Evolutionary conservation across 2,329 filamentous ascomycete species (phyloP).

Genomic region (Apiospora pterosperma): DNA sequence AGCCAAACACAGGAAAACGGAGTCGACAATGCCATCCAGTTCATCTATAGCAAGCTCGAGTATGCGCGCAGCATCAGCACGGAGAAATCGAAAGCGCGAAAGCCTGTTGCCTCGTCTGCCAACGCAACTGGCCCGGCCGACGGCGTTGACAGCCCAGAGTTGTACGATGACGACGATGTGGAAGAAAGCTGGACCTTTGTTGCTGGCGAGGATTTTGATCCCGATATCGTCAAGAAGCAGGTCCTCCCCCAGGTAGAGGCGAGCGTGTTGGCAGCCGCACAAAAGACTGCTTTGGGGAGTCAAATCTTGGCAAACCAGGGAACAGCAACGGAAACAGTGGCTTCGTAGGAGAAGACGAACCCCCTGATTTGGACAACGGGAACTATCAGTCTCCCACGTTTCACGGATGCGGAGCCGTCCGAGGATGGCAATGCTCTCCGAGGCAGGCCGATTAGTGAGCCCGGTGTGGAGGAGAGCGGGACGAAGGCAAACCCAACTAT

Average conservation of each 20-base stretch:
- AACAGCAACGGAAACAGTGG: neutral
- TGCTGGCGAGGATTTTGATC: slow-evolving; percentile 45
- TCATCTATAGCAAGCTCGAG: slow-evolving; percentile 90
- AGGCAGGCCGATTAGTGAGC: neutral
- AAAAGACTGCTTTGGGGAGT: neutral
- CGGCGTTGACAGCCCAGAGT: slow-evolving; percentile 38
- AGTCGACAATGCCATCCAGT: slow-evolving; percentile 85
- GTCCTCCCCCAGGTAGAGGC: slow-evolving; percentile 22
- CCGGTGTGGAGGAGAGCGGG: neutral
- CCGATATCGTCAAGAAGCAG: slow-evolving; percentile 27
- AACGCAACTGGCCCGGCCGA: slow-evolving; percentile 17
- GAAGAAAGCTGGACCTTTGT: slow-evolving; percentile 92
- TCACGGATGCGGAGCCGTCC: neutral
- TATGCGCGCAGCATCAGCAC: slow-evolving; percentile 85
- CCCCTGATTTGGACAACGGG: neutral
- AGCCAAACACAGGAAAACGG: slow-evolving; percentile 69
- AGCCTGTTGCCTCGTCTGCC: slow-evolving; percentile 26
- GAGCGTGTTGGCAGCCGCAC: neutral
- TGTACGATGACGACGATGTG: slow-evolving; percentile 56
- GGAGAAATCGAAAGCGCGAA: slow-evolving; percentile 53
- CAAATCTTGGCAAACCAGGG: neutral
- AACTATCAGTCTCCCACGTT: neutral
- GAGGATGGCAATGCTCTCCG: neutral
- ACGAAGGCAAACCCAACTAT: neutral
- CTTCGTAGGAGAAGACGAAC: neutral